Base-by-base conservation (phyloP, 2,329 filamentous ascomycete genomes). In the Fusarium sp. region DNA sequence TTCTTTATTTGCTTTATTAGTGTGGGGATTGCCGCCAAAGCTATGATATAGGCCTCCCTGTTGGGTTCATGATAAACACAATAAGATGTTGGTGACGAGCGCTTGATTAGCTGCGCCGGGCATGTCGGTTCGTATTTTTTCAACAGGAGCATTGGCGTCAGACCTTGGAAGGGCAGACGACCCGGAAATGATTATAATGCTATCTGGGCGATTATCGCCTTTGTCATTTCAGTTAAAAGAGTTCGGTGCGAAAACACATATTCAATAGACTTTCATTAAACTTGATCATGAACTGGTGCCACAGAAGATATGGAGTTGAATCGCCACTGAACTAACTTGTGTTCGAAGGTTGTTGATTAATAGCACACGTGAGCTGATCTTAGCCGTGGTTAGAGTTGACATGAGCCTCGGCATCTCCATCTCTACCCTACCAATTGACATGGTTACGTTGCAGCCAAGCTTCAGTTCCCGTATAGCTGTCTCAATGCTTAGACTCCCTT, bases 171-270 rank as follows among this genome's bases (percentile, higher is more conserved):
- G 63, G 71, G 69, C 58, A 66, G 73, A 71, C 55, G 56, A 62
- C 70, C 62, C 43, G 61, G 73, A 67, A 74, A 74, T 70, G 68
- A 66, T 72, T 69, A 74, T 76, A 75, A 74, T 73, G 67, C 71
- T 72, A 70, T 76, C 62, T 71, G 65, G 74, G 73, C 69, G 65
- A 67, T 56, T 55, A 50, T 62, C 70, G 73, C 69, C 67, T 69
- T 62, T 70, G 65, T 67, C 58, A 65, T 75, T 63, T 75, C 53
- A 50, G 50, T 66, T 53, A 58, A 59, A 70, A 70, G 52, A 55
- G 56, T 62, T 49, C 63, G 37, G 63, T 65, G 53, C 49, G 42
- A 45, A 58, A 68, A 58, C 65, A 73, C 58, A 48, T n/a, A 37
- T 57, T 56, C 37, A 66, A 73, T 74, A 74, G 72, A 74, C 60